Conservation (phyloP, 208 protist genomes). For the Leishmania guyanensis region DNA sequence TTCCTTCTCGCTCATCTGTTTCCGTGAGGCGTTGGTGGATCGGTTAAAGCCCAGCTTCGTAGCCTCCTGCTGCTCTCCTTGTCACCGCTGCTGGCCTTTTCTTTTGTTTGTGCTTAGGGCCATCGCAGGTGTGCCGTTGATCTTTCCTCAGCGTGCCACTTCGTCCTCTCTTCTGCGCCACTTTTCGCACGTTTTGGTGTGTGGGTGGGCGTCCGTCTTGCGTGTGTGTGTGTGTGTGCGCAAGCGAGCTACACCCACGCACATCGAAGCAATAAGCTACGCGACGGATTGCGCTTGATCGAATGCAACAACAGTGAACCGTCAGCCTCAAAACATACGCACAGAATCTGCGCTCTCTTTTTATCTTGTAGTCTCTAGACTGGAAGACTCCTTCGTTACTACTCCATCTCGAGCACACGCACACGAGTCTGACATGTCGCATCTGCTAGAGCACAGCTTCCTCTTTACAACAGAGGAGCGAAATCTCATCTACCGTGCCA, state of each 20-base stretch:
- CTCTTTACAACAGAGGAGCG: constrained; percentile 78
- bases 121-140: not conserved
- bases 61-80: not conserved
- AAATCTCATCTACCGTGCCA: constrained; percentile 65
- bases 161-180: not conserved
- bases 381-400: not conserved
- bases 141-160: not conserved
- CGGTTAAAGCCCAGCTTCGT: not conserved
- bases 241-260: not conserved
- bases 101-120: not conserved
- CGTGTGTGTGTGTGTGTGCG: not conserved
- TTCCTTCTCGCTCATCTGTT: not conserved
- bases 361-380: not conserved
- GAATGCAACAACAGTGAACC: not conserved
- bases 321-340: not conserved
- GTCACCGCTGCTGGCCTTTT: not conserved
- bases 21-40: not conserved
- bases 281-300: not conserved
- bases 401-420: not conserved
- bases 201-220: not conserved
- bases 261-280: not conserved
- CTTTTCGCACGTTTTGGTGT: not conserved
- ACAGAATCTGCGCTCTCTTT: not conserved
- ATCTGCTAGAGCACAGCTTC: constrained; percentile 78
- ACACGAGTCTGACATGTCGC: constrained; percentile 33